phyloP scores from a whole-genome alignment of 208 protist genomes.

The Acanthamoeba culbertsoni region DNA sequence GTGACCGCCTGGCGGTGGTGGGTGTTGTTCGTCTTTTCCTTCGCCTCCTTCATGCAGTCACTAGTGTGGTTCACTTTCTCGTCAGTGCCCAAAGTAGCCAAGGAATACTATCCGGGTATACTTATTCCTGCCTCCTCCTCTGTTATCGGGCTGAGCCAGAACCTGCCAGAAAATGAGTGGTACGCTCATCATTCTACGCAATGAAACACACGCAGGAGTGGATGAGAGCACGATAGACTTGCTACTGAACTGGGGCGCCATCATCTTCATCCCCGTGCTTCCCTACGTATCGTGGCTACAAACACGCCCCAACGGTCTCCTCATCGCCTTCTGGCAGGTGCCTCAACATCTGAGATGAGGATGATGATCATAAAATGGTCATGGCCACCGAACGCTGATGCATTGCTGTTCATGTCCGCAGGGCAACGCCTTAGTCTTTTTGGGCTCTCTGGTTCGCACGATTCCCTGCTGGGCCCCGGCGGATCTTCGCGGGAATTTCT shows the following conservation, averaged over 20 bases:
- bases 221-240: neutral
- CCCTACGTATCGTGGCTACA: constrained; percentile 50
- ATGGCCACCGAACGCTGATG: too few relatives aligned
- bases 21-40: constrained; percentile 55
- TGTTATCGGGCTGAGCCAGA: neutral
- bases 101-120: neutral
- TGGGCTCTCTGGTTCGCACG: neutral
- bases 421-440: neutral
- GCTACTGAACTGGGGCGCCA: constrained; percentile 47
- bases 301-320: constrained; percentile 36
- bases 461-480: constrained; percentile 40
- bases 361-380: too few relatives aligned
- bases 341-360: neutral
- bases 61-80: constrained; percentile 61
- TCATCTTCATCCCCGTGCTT: constrained; percentile 46
- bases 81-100: constrained; percentile 38
- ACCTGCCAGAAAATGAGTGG: too few relatives aligned
- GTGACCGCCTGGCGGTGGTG: neutral
- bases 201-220: neutral
- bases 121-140: neutral
- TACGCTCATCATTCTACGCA: neutral
- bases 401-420: neutral
- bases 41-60: constrained; percentile 32
- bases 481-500: neutral
- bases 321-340: constrained; percentile 43